Conservation (phyloP, 352 stramenopile species). For the Phytophthora sansomeana region DNA sequence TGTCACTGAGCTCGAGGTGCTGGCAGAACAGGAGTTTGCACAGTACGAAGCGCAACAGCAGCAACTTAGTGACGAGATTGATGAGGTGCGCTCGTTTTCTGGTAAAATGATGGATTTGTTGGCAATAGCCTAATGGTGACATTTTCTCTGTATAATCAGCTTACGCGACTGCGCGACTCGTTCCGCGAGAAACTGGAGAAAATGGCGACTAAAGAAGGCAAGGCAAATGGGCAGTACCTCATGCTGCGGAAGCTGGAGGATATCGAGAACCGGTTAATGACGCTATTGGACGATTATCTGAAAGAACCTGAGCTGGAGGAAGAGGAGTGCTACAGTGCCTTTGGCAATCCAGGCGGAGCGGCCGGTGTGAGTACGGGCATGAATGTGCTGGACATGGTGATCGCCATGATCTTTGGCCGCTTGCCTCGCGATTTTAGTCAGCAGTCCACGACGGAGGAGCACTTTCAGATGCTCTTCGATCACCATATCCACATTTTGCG, state of each 20-base stretch:
- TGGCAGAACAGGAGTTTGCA: conserved; percentile 72
- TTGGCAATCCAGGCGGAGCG: conserved; percentile 35
- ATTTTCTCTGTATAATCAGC: conserved; percentile 18
- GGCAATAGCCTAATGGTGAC: background rate
- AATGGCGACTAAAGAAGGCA: conserved; percentile 28
- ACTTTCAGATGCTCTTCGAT: conserved; percentile 81
- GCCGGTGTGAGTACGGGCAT: conserved; percentile 45
- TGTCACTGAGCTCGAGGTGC: conserved; percentile 67
- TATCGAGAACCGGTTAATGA: conserved; percentile 73
- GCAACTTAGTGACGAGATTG: conserved; percentile 75
- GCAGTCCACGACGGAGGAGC: conserved; percentile 62
- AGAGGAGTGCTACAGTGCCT: conserved; percentile 55
- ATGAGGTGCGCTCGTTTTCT: conserved; percentile 45
- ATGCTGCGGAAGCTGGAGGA: conserved; percentile 84
- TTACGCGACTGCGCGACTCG: conserved; percentile 74
- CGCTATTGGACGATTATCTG: conserved; percentile 68
- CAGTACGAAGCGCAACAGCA: conserved; percentile 55
- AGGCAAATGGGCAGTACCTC: conserved; percentile 49
- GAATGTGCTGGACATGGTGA: conserved; percentile 89
- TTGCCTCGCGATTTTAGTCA: conserved; percentile 71
- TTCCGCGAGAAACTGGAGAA: conserved; percentile 69
- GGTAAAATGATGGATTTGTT: background rate
- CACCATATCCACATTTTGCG: conserved; percentile 82
- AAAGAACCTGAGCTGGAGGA: conserved; percentile 62
- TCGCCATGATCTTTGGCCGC: conserved; percentile 88